Percentiles rank a stretch among this genome's conserved stretches.
These are phyloP conservation scores for Magnusiomyces paraingens DNA, from an alignment of 1,139 yeast species.

Conservation along the genomic window DNA sequence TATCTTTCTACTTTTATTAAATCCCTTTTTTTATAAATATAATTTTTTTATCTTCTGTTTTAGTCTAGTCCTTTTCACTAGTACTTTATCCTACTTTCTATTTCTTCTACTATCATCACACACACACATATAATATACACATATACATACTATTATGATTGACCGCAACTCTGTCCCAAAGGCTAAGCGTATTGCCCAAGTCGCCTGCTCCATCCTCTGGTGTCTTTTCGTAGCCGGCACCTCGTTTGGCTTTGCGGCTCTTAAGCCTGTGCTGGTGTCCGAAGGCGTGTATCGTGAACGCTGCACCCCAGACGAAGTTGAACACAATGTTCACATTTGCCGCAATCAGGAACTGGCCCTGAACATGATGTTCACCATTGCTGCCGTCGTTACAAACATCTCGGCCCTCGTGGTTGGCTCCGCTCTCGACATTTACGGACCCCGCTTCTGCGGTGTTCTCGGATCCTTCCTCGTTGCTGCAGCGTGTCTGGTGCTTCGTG, in stretches of 20 bases:
- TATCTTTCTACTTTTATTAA: neutral
- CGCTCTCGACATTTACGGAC: conserved; percentile 71
- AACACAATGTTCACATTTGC: conserved; percentile 39
- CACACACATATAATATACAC: neutral
- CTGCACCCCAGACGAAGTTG: conserved; percentile 39
- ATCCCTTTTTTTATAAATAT: neutral
- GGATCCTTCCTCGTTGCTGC: conserved; percentile 54
- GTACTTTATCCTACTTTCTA: too few species aligned
- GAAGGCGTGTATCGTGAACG: conserved; percentile 68
- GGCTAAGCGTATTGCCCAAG: conserved; percentile 34
- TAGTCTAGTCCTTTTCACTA: too few species aligned
- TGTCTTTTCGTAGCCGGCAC: conserved; percentile 90
- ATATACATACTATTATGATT: conserved; percentile 4
- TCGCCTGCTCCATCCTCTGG: conserved; percentile 72
- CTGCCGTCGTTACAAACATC: conserved; percentile 83
- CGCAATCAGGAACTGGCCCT: conserved; percentile 70
- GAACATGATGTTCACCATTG: conserved; percentile 75
- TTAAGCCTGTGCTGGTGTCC: conserved; percentile 69
- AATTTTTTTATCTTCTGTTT: neutral
- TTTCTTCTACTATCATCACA: too few species aligned
- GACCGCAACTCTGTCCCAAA: conserved; percentile 7
- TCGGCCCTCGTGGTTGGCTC: conserved; percentile 78
- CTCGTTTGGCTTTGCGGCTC: conserved; percentile 85
- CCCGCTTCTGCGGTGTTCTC: conserved; percentile 66
- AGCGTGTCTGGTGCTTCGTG: conserved; percentile 47